Base-by-base conservation (phyloP, 441 rosid species). In the Mallotus repandus region DNA sequence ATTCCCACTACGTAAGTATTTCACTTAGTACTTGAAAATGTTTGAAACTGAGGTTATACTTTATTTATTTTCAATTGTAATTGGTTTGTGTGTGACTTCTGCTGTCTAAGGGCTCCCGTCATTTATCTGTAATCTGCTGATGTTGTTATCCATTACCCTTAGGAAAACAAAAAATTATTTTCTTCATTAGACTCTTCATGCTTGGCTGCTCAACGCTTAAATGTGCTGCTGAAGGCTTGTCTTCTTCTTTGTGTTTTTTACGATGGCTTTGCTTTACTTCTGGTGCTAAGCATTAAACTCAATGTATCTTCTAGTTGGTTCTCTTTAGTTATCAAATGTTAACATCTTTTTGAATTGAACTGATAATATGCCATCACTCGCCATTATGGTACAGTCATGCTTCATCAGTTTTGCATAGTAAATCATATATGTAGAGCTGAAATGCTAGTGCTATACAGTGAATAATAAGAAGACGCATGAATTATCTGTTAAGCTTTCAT, bases 1-100 rank as follows among this genome's bases (percentile, higher is more conserved):
- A 68, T 93, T 72, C 95, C 99, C 56, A 91, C 99, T 59, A 91
- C 89, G 98, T 95, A 85, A 85, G 98, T 87, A 45, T 58, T 25
- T 60, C 35, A 55, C 15, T 22, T 63, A 3, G 41, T 38, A 38
- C 41, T 4, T 38, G 41, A 38, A 38, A 38, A 38, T 3, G 41
- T 38, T 38, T 38, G 7, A 38, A 38, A 38, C 41, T 38, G 7
- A 38, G 7, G 41, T 38, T 38, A 38, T 38, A 6, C 3, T 35
- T 35, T 35, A 35, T 35, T 35, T 35, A 35, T 3, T 38, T 38
- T 4, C 41, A 69, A 16, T n/a, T 53, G 58, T 50, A 46, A 43
- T 16, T 62, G 19, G 48, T 52, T 63, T 72, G 7, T 6, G 5
- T 38, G 75, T 5, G 29, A 38, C 25, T 68, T 53, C 5, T 29